Percentiles rank a stretch among this genome's conserved stretches.
These are phyloP conservation scores for Beauveria australis DNA, from an alignment of 2,329 filamentous ascomycete genomes.

Conservation along the genomic window DNA sequence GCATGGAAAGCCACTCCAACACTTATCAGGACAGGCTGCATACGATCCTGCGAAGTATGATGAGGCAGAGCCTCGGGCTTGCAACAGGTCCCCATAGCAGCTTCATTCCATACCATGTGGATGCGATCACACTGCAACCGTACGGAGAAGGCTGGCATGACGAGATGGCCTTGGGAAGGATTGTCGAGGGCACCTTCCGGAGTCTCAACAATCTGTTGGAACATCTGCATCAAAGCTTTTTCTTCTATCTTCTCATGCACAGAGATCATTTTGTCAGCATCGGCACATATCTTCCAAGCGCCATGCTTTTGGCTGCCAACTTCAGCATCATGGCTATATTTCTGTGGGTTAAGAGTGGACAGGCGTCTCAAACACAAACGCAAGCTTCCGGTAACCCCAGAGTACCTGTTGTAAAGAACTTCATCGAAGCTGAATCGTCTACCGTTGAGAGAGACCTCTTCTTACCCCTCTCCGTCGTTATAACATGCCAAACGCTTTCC, in stretches of 20 bases:
- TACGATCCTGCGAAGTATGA: conserved; percentile 88
- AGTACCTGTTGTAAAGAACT: neutral
- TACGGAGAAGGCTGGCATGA: conserved; percentile 92
- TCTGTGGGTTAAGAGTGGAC: conserved; percentile 84
- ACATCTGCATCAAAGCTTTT: conserved; percentile 97
- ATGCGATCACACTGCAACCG: conserved; percentile 87
- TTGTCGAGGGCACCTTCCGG: conserved; percentile 83
- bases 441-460: conserved; percentile 58
- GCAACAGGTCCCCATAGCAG: conserved; percentile 86
- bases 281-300: conserved; percentile 90
- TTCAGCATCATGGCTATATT: conserved; percentile 94
- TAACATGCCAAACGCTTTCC: conserved; percentile 65
- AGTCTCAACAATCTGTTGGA: conserved; percentile 95
- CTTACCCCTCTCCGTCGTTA: conserved; percentile 65
- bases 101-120: conserved; percentile 96
- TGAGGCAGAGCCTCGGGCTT: conserved; percentile 82
- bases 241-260: conserved; percentile 95
- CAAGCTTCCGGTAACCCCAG: conserved; percentile 10
- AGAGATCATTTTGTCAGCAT: conserved; percentile 93
- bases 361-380: conserved; percentile 18
- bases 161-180: conserved; percentile 88
- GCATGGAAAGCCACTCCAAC: conserved; percentile 77
- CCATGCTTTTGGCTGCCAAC: conserved; percentile 92
- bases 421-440: conserved; percentile 6
- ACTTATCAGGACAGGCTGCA: conserved; percentile 72